These are phyloP conservation scores for Cafeteria roenbergensis DNA, from an alignment of 108 stramenopile species.

Conservation along the genomic window DNA sequence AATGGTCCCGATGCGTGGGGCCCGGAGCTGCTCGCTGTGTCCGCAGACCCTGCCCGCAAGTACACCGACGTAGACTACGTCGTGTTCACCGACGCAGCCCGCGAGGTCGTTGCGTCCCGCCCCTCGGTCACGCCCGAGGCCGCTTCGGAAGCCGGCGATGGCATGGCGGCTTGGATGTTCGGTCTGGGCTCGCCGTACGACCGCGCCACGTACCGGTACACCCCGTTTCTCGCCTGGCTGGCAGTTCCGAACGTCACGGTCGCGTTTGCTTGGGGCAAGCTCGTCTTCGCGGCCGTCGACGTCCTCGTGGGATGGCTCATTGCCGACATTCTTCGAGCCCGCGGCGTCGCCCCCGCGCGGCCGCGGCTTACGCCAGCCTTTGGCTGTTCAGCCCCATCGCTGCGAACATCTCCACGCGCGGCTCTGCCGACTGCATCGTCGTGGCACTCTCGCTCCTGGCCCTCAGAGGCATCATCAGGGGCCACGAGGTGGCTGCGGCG, in stretches of 20 bases:
- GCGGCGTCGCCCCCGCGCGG: background rate
- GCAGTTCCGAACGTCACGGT: conserved; percentile 36
- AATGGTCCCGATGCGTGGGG: too few relatives aligned
- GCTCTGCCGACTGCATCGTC: conserved; percentile 23
- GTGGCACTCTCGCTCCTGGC: background rate
- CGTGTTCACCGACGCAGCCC: conserved; percentile 44
- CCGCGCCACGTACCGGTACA: conserved; percentile 93
- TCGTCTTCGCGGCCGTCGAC: conserved; percentile 30
- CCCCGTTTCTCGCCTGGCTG: conserved; percentile 75
- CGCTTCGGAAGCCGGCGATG: too few relatives aligned
- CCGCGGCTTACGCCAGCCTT: background rate
- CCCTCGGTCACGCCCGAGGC: too few relatives aligned
- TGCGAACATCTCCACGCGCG: conserved; percentile 20
- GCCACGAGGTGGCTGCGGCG: background rate
- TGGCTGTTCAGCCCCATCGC: conserved; percentile 23
- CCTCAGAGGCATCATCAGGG: background rate
- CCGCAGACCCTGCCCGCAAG: conserved; percentile 9
- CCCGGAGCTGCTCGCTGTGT: too few relatives aligned
- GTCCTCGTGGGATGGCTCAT: conserved; percentile 19
- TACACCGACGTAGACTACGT: conserved; percentile 51
- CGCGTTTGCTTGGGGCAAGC: conserved; percentile 28
- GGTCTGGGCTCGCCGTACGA: conserved; percentile 56
- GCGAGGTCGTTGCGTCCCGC: too few relatives aligned
- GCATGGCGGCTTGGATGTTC: too few relatives aligned
- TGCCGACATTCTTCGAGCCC: background rate